Evolutionary conservation across 257 asterid species (phyloP).

Genomic region (Sherardia arvensis): DNA sequence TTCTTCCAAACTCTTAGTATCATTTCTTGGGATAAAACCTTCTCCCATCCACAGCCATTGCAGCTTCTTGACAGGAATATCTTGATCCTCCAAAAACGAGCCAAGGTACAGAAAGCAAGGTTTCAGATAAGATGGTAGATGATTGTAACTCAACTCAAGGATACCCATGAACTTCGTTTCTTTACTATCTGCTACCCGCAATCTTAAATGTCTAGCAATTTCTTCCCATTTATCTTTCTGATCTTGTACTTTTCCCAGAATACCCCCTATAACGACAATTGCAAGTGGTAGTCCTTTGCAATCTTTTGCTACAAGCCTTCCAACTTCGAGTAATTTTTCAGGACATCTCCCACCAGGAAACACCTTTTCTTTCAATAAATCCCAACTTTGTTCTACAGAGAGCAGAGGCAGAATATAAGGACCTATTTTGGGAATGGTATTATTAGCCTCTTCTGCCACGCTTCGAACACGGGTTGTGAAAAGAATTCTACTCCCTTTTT

Average conservation of each 20-base stretch:
- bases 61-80: neutral
- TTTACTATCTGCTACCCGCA: neutral
- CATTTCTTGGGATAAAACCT: neutral
- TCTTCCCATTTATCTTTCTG: neutral
- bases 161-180: neutral
- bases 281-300: neutral
- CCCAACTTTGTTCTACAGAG: neutral
- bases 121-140: neutral
- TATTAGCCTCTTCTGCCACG: neutral
- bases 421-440: too few relatives aligned
- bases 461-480: neutral
- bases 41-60: neutral
- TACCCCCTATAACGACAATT: neutral
- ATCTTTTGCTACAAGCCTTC: neutral
- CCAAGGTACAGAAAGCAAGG: slow-evolving; percentile 11
- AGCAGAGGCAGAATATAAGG: neutral
- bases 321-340: neutral
- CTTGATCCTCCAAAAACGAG: neutral
- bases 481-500: neutral
- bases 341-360: neutral
- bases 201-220: neutral
- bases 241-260: neutral
- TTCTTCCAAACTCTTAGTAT: neutral
- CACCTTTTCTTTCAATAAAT: neutral
- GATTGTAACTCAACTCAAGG: neutral